Evolutionary conservation across 1,139 yeast species (phyloP), one percentile per base, ranked within the genome.

Genomic region (Blastobotrys indianensis): DNA sequence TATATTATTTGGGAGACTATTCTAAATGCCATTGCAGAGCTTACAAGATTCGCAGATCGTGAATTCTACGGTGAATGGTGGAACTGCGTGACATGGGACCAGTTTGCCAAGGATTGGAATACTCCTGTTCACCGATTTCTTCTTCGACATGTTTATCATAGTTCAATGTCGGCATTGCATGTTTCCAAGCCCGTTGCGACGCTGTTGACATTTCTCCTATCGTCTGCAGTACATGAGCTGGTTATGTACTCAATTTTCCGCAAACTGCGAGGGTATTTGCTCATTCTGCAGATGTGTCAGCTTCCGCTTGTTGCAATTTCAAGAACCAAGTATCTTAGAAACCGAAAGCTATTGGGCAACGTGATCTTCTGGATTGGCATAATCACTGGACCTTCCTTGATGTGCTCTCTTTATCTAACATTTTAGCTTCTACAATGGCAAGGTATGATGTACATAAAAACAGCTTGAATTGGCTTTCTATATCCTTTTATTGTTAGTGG

Each of bases 1-100:
- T 88, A 85, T 63, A 70, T 92, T 51, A 92, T 92, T 53, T 92
- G 98, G 97, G 97, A 92, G 59, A 82, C 90, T 11, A 92, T 90
- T 45, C 68, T 90, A 54, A 90, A 88, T 60, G 83, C 84, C 13
- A 77, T 92, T 56, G 97, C 96, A 0, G 98, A 92, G 62, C 69
- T 92, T 38, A 82, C 94, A 15, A 59, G 75, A 45, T 92, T 82
- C 65, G 96, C 90, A 2, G 97, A 92, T 62, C 76, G 98, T 37
- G 85, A 84, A 55, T 92, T 92, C 63, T 92, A 92, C 59, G 94
- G 95, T 2, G 86, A 88, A 37, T 92, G 98, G 98, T 92, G 97
- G 98, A 86, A 92, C 56, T 85, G 94, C 54, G 80, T 85, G 28
- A 83, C 88, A 42, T 92, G 97, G 96, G 88, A 85, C 47, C 92